Base-by-base conservation (phyloP, 2,329 filamentous ascomycete species). In the Sporothrix pallida region DNA sequence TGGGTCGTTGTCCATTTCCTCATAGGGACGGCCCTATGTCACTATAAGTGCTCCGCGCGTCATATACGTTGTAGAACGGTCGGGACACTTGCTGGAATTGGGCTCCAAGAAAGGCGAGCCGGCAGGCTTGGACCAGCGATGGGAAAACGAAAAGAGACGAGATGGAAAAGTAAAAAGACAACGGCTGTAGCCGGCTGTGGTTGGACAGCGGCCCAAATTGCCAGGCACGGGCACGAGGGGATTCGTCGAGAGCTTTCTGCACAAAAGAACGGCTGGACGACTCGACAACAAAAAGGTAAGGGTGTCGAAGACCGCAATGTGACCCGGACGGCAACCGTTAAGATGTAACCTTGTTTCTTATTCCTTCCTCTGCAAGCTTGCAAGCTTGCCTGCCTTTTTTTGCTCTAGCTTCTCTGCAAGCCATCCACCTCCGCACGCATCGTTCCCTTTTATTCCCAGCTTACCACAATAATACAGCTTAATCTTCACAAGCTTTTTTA, bases 181-280 rank as follows among this genome's bases (percentile, higher is more conserved):
- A 20, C 31, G 31, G 31, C 31, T 37, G 31, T 3, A 37, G 60
- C 37, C n/a, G 37, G 46, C 9, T 2, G 37, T 44, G 60, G 60
- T 12, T 10, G 60, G n/a, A 23, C 37, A 23, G 13, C 37, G n/a
- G 60, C 37, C 31, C 60, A 65, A 54, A 69, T 20, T 8, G 48
- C 15, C 48, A 54, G 67, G 67, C 67, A 69, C 67, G 67, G 67
- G 67, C 26, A 37, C 48, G 26, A 69, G 67, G 26, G 67, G 26
- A 69, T 69, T 69, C 67, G 67, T 42, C 48, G 26, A 42, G 48
- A 54, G 48, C 15, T 13, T 6, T 48, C 46, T 10, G 8, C 26
- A 7, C 17, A 17, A 31, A n/a, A 44, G 31, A 31, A 37, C 31
- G 31, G 31, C 31, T 37, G 26, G 44, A 42, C 8, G 56, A 60